Evolutionary conservation across 164 flowering plant genomes (phyloP).

Genomic region (Protea cynaroides): DNA sequence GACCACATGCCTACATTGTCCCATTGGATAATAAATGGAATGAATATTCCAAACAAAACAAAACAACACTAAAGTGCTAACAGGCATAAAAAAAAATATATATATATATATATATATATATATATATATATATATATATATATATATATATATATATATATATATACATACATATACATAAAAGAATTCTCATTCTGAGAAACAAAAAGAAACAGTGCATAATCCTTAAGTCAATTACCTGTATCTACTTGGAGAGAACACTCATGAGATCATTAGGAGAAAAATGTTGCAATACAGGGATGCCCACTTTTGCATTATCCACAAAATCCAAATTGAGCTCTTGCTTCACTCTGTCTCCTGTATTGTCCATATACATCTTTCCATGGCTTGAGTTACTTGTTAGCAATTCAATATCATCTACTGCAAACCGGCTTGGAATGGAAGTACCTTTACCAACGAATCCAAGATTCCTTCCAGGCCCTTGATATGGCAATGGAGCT

Average conservation of each 20-base stretch:
- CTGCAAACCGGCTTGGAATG: slow-evolving; percentile 34
- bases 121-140: too few relatives aligned
- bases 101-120: too few relatives aligned
- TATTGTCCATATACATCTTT: slow-evolving; percentile 24
- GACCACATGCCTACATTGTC: too few relatives aligned
- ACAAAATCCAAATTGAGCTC: slow-evolving; percentile 41
- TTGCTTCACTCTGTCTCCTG: slow-evolving; percentile 41
- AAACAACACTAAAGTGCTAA: too few relatives aligned
- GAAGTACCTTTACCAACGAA: slow-evolving; percentile 31
- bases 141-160: too few relatives aligned
- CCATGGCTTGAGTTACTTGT: slow-evolving; percentile 23
- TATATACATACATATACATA: too few relatives aligned
- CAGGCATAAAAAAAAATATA: too few relatives aligned
- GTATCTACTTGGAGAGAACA: slow-evolving; percentile 63
- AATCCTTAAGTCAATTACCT: not conserved
- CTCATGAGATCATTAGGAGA: slow-evolving; percentile 56
- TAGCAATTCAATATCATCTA: slow-evolving; percentile 40
- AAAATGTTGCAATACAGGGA: slow-evolving; percentile 28
- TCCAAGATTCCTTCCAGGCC: slow-evolving; percentile 33
- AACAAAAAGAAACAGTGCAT: not conserved
- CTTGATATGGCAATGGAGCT: slow-evolving; percentile 33
- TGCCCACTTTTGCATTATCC: slow-evolving; percentile 34
- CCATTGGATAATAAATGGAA: too few relatives aligned
- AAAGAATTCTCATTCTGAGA: not conserved
- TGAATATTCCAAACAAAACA: too few relatives aligned